Conservation (phyloP, 352 stramenopile species). For the Thraustochytrium striatum region DNA sequence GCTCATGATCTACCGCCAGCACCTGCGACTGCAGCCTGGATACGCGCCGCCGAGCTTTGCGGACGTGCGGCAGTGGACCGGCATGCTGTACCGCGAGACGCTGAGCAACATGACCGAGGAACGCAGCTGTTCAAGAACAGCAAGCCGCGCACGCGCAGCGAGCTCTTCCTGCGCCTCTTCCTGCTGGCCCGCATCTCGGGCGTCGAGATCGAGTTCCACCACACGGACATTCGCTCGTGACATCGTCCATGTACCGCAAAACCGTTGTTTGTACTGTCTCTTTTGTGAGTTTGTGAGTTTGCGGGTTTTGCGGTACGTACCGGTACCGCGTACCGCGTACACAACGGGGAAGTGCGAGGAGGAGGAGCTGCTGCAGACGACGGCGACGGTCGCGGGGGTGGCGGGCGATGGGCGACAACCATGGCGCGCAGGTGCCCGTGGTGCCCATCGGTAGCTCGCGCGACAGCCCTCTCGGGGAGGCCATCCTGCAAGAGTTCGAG, state of each 20-base stretch:
- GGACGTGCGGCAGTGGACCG: conserved; percentile 29
- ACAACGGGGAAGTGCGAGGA: too few species aligned
- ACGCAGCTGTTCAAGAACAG: conserved; percentile 31
- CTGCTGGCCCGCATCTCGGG: conserved; percentile 26
- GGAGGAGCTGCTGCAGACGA: too few species aligned
- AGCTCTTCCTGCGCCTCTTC: conserved; percentile 41
- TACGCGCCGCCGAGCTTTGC: conserved; percentile 25
- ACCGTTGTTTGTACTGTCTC: too few species aligned
- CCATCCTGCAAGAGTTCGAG: not conserved
- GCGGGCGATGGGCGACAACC: too few species aligned
- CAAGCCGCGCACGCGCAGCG: conserved; percentile 35
- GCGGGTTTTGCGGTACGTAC: too few species aligned
- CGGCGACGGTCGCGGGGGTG: too few species aligned
- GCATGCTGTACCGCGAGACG: conserved; percentile 32
- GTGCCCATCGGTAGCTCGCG: not conserved
- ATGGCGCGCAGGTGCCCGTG: too few species aligned
- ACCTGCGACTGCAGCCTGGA: not conserved
- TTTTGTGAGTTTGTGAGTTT: too few species aligned
- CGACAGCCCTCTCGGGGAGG: not conserved
- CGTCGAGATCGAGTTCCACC: conserved; percentile 40
- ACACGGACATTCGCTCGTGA: conserved; percentile 46
- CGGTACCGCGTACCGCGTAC: too few species aligned
- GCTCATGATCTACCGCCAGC: conserved; percentile 38
- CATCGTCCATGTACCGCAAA: too few species aligned
- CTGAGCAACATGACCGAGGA: conserved; percentile 41